These are phyloP conservation scores for Trametes meyenii DNA, from an alignment of 768 basidiomycete genomes.

Conservation along the genomic window DNA sequence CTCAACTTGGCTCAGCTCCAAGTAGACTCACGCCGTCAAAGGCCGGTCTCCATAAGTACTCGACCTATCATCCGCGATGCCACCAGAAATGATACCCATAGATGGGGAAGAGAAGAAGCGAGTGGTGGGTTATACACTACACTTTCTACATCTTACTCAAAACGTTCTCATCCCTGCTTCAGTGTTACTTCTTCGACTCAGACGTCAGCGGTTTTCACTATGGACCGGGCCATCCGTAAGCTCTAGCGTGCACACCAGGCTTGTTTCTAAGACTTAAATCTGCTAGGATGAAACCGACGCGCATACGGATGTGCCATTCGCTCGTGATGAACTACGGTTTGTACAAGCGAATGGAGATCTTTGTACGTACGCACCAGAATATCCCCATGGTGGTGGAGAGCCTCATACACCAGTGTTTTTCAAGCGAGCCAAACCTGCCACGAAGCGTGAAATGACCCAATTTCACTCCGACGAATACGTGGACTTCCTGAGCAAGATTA, in stretches of 20 bases:
- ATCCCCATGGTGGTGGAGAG: too few species aligned
- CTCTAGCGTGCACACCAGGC: not conserved
- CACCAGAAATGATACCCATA: constrained; percentile 37
- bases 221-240: constrained; percentile 95
- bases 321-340: constrained; percentile 99
- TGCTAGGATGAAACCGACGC: constrained; percentile 91
- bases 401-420: not conserved
- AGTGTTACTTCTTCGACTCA: constrained; percentile 99
- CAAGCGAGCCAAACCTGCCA: constrained; percentile 98
- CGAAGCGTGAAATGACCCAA: constrained; percentile 99
- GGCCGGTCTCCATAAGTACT: not conserved
- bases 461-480: constrained; percentile 99
- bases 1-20: constrained; percentile 8
- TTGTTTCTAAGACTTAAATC: constrained; percentile 23
- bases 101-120: constrained; percentile 84
- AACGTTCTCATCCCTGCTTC: constrained; percentile 1
- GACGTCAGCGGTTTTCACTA: constrained; percentile 99
- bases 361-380: constrained; percentile 61
- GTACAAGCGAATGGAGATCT: constrained; percentile 99
- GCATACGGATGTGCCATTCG: constrained; percentile 99
- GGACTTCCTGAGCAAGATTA: constrained; percentile 92
- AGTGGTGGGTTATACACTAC: constrained; percentile 56
- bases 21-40: not conserved
- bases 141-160: not conserved
- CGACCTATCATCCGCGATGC: constrained; percentile 24